phyloP scores from a whole-genome alignment of 345 rosid species.

The Arabis alpina region DNA sequence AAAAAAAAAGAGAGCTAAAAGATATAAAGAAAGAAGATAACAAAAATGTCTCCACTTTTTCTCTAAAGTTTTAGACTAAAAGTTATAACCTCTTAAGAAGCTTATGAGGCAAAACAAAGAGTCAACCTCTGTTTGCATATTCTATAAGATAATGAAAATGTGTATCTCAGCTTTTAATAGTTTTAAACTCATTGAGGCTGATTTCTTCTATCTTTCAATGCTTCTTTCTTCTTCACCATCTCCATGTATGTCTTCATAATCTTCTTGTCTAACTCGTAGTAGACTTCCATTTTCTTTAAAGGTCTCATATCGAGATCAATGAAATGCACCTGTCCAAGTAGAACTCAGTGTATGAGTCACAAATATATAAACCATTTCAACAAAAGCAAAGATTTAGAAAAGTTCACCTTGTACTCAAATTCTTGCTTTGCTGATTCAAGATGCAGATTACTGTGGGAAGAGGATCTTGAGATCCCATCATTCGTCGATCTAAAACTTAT shows the following conservation, averaged over 20 bases:
- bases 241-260: slow-evolving; percentile 53
- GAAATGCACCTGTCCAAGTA: slow-evolving; percentile 58
- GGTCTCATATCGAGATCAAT: slow-evolving; percentile 91
- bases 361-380: background rate
- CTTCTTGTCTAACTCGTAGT: slow-evolving; percentile 66
- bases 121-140: background rate
- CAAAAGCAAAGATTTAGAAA: background rate
- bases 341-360: background rate
- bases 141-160: slow-evolving; percentile 25
- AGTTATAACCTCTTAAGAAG: no score
- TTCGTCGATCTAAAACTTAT: slow-evolving; percentile 66
- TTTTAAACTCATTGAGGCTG: slow-evolving; percentile 16
- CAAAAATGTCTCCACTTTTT: no score
- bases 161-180: slow-evolving; percentile 29
- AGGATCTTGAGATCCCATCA: slow-evolving; percentile 47
- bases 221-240: slow-evolving; percentile 42
- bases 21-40: no score
- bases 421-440: slow-evolving; percentile 72
- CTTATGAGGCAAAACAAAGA: no score
- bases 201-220: slow-evolving; percentile 27
- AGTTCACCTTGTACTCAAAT: slow-evolving; percentile 74
- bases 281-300: slow-evolving; percentile 68
- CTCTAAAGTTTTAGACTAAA: no score
- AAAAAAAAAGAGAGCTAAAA: no score
- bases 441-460: slow-evolving; percentile 49